Conservation (phyloP, 139 green algal species). For the Micromonas commoda region DNA sequence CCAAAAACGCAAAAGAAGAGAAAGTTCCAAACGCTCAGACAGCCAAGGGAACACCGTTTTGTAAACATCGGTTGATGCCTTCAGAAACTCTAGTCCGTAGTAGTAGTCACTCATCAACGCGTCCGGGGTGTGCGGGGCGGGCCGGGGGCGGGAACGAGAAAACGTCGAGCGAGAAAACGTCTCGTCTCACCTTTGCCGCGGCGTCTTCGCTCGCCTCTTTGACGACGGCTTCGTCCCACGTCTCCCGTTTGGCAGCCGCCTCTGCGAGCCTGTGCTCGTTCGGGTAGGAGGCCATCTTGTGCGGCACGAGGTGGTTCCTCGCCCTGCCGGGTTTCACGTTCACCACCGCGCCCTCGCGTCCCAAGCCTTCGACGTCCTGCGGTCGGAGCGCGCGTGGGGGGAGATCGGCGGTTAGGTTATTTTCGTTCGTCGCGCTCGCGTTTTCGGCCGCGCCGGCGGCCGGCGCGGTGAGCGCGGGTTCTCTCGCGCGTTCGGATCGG, state of each 20-base stretch:
- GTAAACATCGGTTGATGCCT: conserved; percentile 10
- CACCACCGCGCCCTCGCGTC: neutral
- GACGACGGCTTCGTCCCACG: neutral
- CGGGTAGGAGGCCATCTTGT: conserved; percentile 1
- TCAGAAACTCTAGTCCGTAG: neutral
- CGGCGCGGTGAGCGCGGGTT: no score
- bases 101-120: neutral
- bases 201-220: neutral
- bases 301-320: conserved; percentile 15
- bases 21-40: conserved; percentile 15
- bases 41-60: conserved; percentile 28
- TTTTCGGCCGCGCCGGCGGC: no score
- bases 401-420: no score
- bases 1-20: neutral
- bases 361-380: neutral
- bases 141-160: neutral
- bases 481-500: no score
- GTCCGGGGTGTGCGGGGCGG: neutral
- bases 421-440: no score
- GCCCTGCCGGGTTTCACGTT: conserved; percentile 4
- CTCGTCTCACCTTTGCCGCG: conserved; percentile 5
- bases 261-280: neutral
- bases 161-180: neutral
- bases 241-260: neutral
- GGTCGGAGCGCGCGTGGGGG: no score